Evolutionary conservation across 2,329 filamentous ascomycete species (phyloP), one percentile per base, ranked within the genome.

Genomic region (Metarhizium guizhouense): DNA sequence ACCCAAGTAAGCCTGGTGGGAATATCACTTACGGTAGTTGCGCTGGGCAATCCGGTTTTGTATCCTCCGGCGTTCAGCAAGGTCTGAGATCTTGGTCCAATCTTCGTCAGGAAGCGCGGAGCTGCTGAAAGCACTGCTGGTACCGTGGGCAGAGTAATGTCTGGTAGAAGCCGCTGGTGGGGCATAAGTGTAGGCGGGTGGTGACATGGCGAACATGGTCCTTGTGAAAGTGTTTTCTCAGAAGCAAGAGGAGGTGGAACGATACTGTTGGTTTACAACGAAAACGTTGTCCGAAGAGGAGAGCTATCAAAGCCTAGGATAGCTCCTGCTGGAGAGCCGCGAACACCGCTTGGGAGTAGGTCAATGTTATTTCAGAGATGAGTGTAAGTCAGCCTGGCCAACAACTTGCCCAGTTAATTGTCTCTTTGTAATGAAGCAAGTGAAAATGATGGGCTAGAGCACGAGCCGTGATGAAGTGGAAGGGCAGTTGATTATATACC

Each of bases 41-140:
- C 92, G 87, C 76, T 97, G 93, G 63, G 93, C 93, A 79, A 97
- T 96, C 64, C 93, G 86, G 76, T 97, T 97, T 75, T 97, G 92
- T 76, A 96, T 96, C 69, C 92, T 84, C 66, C 92, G 81, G 68
- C 94, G 86, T 76, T 97, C 93, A 53, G 92, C 93, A 58, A 97
- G 85, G 72, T 97, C 93, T 56, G 93, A 95, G 70, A 97, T 96
- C 83, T 96, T 95, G 69, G 93, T 96, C 93, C 93, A 97, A 76
- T 97, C 93, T 76, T 97, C 93, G 68, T 96, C 92, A 55, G 93
- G 89, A 71, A 95, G 95, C 65, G 92, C 93, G 61, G 90, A 95
- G 65, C 87, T 88, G 74, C 90, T 95, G 78, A 95, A 96, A 64
- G 93, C 93, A 74, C 90, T 96, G 76, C 90, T 96, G 59, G 89